A percentile compares a stretch with the other conserved stretches of the same genome.
Conservation (phyloP, 768 basidiomycete species). For the Amanita inopinata region DNA sequence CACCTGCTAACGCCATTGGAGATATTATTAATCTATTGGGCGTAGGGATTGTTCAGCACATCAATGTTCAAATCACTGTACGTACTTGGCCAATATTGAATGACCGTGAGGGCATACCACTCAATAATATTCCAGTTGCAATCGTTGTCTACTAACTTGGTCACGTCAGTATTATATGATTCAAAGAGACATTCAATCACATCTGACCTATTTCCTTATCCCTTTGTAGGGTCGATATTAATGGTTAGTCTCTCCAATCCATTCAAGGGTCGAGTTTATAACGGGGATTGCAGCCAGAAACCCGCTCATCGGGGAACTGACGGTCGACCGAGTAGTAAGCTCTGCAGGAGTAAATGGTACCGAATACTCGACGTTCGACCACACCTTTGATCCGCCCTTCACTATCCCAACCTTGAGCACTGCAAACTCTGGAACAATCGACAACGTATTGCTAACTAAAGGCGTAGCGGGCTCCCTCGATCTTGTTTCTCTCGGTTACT, state of each 20-base stretch:
- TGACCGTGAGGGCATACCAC: too few relatives aligned
- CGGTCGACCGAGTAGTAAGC: slow-evolving; percentile 31
- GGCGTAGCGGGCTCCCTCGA: slow-evolving; percentile 38
- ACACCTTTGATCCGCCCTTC: slow-evolving; percentile 42
- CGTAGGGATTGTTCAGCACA: slow-evolving; percentile 29
- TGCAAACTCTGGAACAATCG: slow-evolving; percentile 48
- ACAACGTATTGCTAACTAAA: slow-evolving; percentile 42
- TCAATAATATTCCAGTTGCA: too few relatives aligned
- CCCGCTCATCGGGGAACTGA: slow-evolving; percentile 35
- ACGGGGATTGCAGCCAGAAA: slow-evolving; percentile 29
- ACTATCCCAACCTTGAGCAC: slow-evolving; percentile 36
- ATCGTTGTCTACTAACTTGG: too few relatives aligned
- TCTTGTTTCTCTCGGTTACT: slow-evolving; percentile 41
- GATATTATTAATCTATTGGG: slow-evolving; percentile 30
- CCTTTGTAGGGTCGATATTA: too few relatives aligned
- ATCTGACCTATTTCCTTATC: too few relatives aligned
- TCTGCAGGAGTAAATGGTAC: slow-evolving; percentile 42
- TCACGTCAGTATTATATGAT: too few relatives aligned
- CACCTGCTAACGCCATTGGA: slow-evolving; percentile 16
- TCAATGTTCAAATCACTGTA: slow-evolving; percentile 31
- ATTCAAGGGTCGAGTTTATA: too few relatives aligned
- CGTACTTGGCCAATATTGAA: slow-evolving; percentile 1
- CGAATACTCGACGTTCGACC: slow-evolving; percentile 48
- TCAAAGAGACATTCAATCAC: too few relatives aligned
- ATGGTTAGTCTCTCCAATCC: too few relatives aligned